Evolutionary conservation across 768 basidiomycete genomes (phyloP).

Genomic region (Scleroderma bovista): DNA sequence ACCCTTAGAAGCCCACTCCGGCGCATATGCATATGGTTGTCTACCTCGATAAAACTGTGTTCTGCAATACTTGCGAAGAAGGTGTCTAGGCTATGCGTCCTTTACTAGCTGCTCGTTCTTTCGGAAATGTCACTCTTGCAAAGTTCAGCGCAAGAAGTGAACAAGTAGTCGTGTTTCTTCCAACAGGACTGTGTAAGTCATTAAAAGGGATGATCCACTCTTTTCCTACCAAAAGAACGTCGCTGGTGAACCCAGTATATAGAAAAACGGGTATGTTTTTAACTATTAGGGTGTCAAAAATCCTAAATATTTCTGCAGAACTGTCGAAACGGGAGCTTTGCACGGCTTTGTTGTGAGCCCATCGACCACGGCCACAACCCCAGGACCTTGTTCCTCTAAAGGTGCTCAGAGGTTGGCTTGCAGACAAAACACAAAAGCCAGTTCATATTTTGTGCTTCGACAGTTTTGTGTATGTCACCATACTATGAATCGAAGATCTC

Average conservation of each 20-base stretch:
- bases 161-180: slow-evolving; percentile 39
- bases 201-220: slow-evolving; percentile 39
- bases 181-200: slow-evolving; percentile 44
- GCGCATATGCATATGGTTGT: background rate
- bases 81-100: slow-evolving; percentile 5
- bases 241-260: slow-evolving; percentile 9
- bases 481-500: too few species aligned
- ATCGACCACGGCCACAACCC: too few species aligned
- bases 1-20: background rate
- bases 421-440: slow-evolving; percentile 6
- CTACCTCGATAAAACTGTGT: slow-evolving; percentile 15
- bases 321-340: too few species aligned
- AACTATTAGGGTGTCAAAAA: too few species aligned
- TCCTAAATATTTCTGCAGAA: too few species aligned
- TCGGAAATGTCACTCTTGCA: slow-evolving; percentile 41
- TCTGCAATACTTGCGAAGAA: slow-evolving; percentile 13
- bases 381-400: too few species aligned
- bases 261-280: too few species aligned
- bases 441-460: too few species aligned
- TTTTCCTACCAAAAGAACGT: slow-evolving; percentile 27
- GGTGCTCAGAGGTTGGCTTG: too few species aligned
- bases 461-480: too few species aligned
- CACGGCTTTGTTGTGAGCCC: too few species aligned
- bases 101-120: slow-evolving; percentile 6
- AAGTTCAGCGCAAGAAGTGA: slow-evolving; percentile 63